A percentile compares a stretch with the other conserved stretches of the same genome.
Conservation (phyloP, 805 yeast species). For the Yarrowia sp. region DNA sequence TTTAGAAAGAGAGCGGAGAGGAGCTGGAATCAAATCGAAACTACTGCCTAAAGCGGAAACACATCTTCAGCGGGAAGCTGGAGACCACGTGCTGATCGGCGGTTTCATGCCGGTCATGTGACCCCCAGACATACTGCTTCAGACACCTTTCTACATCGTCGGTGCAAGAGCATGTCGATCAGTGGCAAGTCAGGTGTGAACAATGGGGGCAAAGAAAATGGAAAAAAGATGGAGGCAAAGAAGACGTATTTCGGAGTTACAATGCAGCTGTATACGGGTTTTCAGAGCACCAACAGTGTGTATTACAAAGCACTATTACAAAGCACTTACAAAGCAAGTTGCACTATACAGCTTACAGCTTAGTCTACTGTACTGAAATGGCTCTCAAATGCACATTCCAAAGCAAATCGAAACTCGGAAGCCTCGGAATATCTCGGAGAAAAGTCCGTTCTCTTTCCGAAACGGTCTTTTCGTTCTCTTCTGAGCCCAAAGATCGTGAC, state of each 20-base stretch:
- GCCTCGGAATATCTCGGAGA: neutral
- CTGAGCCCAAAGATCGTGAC: neutral
- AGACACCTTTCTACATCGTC: too few species aligned
- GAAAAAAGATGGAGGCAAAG: neutral
- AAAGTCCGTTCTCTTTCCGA: neutral
- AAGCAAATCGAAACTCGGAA: too few species aligned
- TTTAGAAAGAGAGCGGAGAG: neutral
- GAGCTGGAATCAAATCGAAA: neutral
- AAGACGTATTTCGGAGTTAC: neutral
- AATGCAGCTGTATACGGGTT: too few species aligned
- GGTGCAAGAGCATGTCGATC: neutral
- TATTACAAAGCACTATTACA: too few species aligned
- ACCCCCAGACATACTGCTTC: neutral
- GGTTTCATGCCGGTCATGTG: neutral
- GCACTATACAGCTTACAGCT: too few species aligned
- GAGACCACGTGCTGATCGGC: constrained; percentile 26
- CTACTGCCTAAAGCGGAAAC: constrained; percentile 8
- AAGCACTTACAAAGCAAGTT: too few species aligned
- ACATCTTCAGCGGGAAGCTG: neutral
- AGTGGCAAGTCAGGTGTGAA: neutral
- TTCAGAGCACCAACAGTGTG: too few species aligned
- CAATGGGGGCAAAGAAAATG: too few species aligned
- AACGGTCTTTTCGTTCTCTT: neutral
- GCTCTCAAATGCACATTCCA: too few species aligned
- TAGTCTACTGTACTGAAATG: too few species aligned